phyloP scores from a whole-genome alignment of 75 land plant genomes.

The Selaginella tamariscina region DNA sequence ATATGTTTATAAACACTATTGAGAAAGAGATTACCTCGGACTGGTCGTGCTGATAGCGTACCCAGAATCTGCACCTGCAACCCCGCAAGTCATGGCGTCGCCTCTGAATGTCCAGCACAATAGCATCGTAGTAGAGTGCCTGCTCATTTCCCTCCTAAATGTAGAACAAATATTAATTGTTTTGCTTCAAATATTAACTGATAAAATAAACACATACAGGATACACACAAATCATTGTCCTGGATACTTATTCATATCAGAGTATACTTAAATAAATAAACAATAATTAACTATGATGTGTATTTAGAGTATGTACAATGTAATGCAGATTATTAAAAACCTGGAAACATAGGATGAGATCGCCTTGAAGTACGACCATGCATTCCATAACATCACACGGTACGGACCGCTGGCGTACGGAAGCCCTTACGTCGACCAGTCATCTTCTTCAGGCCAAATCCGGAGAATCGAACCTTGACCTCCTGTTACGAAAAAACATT shows the following conservation, averaged over 20 bases:
- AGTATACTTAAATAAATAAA: too few species aligned
- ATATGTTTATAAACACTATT: too few species aligned
- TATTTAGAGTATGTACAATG: too few species aligned
- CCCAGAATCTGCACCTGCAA: slow-evolving; percentile 6
- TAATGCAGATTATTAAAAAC: slow-evolving; percentile 33
- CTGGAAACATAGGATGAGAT: slow-evolving; percentile 75
- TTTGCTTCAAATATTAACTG: too few species aligned
- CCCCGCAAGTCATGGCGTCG: background rate
- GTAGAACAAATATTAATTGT: background rate
- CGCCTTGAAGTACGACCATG: slow-evolving; percentile 49
- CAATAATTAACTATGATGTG: too few species aligned
- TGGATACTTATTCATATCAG: too few species aligned
- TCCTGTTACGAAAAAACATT: too few species aligned
- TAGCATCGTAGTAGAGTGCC: slow-evolving; percentile 6
- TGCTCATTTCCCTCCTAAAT: background rate
- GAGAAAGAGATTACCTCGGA: slow-evolving; percentile 2
- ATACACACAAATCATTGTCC: too few species aligned
- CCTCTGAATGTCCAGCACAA: background rate
- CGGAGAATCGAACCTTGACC: slow-evolving; percentile 60
- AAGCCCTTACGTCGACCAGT: slow-evolving; percentile 60
- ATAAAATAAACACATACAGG: too few species aligned
- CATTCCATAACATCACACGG: slow-evolving; percentile 68
- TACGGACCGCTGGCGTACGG: slow-evolving; percentile 66
- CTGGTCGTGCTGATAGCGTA: slow-evolving; percentile 3
- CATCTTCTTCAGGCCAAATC: slow-evolving; percentile 91